These are phyloP conservation scores for Musa beccarii DNA, from an alignment of 176 grass and related monocot genomes.

Conservation along the genomic window DNA sequence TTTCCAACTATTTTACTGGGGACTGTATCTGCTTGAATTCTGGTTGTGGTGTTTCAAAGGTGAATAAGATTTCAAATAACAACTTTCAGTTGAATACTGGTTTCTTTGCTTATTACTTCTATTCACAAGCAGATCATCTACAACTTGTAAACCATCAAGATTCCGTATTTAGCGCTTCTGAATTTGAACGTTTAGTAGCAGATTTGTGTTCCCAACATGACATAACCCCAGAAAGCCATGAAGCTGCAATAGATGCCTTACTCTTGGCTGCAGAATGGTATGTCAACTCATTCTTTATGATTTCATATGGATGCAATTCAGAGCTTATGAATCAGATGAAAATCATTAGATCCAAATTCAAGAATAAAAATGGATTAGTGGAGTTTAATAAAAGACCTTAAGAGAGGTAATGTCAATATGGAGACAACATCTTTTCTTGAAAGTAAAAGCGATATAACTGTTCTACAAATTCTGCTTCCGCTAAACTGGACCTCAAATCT, in stretches of 20 bases:
- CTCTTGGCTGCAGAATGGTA: slow-evolving; percentile 82
- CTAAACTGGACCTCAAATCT: slow-evolving; percentile 28
- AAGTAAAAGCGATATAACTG: too few species aligned
- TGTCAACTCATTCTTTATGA: slow-evolving; percentile 76
- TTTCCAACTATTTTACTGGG: slow-evolving; percentile 26
- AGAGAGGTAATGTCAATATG: too few species aligned
- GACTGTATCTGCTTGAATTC: slow-evolving; percentile 3
- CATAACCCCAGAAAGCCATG: slow-evolving; percentile 54
- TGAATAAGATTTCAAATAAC: too few species aligned
- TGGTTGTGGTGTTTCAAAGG: too few species aligned
- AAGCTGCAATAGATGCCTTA: slow-evolving; percentile 82
- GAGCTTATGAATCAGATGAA: slow-evolving; percentile 52
- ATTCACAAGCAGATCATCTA: slow-evolving; percentile 71
- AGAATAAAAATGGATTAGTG: too few species aligned
- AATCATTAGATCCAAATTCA: slow-evolving; percentile 41
- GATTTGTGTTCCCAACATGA: slow-evolving; percentile 61
- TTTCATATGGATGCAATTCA: slow-evolving; percentile 43
- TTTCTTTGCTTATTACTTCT: slow-evolving; percentile 53
- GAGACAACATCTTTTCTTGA: too few species aligned
- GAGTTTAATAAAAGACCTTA: too few species aligned
- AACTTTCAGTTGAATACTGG: slow-evolving; percentile 39
- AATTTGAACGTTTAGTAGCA: slow-evolving; percentile 71
- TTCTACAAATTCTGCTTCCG: too few species aligned
- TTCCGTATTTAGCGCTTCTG: slow-evolving; percentile 54
- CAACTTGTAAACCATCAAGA: slow-evolving; percentile 60